Evolutionary conservation across 2,329 filamentous ascomycete species (phyloP).

Genomic region (Tolypocladium inflatum): DNA sequence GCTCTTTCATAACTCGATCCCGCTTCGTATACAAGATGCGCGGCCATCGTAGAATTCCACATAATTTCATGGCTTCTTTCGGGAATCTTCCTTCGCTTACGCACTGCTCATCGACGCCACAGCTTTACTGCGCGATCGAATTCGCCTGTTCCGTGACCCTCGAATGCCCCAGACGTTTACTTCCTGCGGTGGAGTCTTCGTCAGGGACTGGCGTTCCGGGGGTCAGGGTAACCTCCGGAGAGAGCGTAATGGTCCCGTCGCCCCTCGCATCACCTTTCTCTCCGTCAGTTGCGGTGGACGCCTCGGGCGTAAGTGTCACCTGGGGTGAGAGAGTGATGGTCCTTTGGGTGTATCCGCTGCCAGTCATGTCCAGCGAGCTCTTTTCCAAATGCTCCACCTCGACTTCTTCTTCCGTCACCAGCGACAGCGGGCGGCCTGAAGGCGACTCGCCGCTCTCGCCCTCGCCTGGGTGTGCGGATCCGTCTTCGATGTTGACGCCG

Average conservation of each 20-base stretch:
- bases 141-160: constrained; percentile 23
- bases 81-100: no score
- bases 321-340: constrained; percentile 2
- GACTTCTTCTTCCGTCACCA: constrained; percentile 26
- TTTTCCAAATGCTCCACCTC: constrained; percentile 22
- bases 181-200: constrained; percentile 23
- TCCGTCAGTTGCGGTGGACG: constrained; percentile 19
- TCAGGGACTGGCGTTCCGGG: constrained; percentile 35
- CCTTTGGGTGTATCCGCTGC: constrained; percentile 1
- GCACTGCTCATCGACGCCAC: background rate
- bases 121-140: constrained; percentile 22
- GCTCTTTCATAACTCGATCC: background rate
- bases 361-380: background rate
- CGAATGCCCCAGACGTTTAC: constrained; percentile 34
- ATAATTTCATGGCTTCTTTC: background rate
- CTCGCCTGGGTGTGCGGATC: constrained; percentile 19
- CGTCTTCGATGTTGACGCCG: constrained; percentile 49
- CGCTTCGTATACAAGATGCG: constrained; percentile 1
- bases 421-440: constrained; percentile 19
- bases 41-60: background rate
- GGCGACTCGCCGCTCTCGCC: constrained; percentile 16
- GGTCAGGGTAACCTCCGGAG: constrained; percentile 37
- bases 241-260: constrained; percentile 2
- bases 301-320: constrained; percentile 20
- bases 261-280: background rate